Evolutionary conservation across 108 stramenopile species (phyloP).

Genomic region (Nitzschia sp.): DNA sequence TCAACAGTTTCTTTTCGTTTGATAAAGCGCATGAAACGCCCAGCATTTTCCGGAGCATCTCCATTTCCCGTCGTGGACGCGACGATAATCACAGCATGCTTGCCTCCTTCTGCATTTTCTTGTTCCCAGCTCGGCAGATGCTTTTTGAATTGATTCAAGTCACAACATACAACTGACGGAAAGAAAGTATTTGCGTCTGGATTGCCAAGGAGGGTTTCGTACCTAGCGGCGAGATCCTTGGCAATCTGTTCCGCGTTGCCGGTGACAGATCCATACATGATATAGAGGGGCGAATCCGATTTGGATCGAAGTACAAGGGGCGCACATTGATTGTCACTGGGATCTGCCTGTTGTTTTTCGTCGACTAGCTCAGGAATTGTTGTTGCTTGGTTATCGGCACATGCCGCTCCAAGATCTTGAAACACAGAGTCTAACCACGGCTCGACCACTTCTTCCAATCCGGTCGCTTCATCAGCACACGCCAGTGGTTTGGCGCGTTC

Average conservation of each 20-base stretch:
- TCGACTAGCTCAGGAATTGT: background rate
- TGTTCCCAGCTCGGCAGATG: conserved; percentile 52
- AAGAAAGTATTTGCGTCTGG: conserved; percentile 52
- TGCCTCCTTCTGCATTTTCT: conserved; percentile 27
- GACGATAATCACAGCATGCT: conserved; percentile 71
- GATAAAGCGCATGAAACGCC: conserved; percentile 69
- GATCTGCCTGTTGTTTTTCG: background rate
- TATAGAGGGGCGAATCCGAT: conserved; percentile 59
- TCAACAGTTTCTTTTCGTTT: conserved; percentile 56
- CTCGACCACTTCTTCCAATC: conserved; percentile 85
- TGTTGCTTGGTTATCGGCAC: conserved; percentile 14
- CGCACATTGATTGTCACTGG: background rate
- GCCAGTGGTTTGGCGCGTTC: conserved; percentile 48
- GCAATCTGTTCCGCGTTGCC: conserved; percentile 83
- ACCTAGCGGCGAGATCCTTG: conserved; percentile 69
- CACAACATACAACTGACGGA: conserved; percentile 59
- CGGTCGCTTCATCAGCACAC: conserved; percentile 92
- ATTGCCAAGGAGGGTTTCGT: conserved; percentile 40
- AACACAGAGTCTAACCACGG: conserved; percentile 68
- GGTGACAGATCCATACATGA: conserved; percentile 79
- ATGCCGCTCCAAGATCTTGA: conserved; percentile 43
- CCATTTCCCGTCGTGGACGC: conserved; percentile 92
- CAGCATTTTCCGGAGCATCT: conserved; percentile 86
- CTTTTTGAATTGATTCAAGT: conserved; percentile 69
- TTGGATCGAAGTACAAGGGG: conserved; percentile 1